Conservation (phyloP, 169 alveolate species). For the Cyclospora cayetanensis region DNA sequence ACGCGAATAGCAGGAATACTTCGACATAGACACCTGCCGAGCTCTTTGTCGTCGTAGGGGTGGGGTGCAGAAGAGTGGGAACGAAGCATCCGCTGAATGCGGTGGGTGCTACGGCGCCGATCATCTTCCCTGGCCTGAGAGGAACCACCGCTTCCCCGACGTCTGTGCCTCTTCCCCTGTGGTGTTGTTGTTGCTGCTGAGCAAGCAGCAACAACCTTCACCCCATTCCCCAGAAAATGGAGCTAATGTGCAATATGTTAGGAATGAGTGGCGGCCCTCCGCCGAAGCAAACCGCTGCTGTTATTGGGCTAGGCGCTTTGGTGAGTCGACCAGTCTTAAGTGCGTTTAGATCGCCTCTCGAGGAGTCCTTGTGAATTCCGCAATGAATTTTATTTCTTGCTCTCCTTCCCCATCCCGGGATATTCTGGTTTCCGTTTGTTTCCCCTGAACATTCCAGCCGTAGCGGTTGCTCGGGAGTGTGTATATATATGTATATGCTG, state of each 20-base stretch:
- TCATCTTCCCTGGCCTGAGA: too few species aligned
- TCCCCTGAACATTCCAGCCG: neutral
- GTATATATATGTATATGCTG: neutral
- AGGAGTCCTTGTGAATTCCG: neutral
- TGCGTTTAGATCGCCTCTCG: neutral
- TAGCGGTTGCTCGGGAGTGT: neutral
- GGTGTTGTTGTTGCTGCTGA: neutral
- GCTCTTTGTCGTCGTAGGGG: neutral
- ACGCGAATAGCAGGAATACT: neutral
- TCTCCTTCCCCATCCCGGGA: neutral
- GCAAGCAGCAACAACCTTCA: slow-evolving; percentile 23
- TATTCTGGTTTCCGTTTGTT: too few species aligned
- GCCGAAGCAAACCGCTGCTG: neutral
- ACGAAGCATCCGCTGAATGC: neutral
- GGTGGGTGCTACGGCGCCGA: too few species aligned
- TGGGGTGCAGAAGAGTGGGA: neutral
- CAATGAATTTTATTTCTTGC: neutral
- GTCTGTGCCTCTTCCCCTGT: neutral
- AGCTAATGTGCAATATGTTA: neutral
- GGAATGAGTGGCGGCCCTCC: neutral
- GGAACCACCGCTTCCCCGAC: neutral
- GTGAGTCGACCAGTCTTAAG: neutral
- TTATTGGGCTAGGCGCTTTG: neutral
- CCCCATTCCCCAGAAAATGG: neutral
- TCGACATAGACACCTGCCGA: neutral